phyloP scores from a whole-genome alignment of 192 early-diverging fungal species.

The Polychytrium aggregatum region DNA sequence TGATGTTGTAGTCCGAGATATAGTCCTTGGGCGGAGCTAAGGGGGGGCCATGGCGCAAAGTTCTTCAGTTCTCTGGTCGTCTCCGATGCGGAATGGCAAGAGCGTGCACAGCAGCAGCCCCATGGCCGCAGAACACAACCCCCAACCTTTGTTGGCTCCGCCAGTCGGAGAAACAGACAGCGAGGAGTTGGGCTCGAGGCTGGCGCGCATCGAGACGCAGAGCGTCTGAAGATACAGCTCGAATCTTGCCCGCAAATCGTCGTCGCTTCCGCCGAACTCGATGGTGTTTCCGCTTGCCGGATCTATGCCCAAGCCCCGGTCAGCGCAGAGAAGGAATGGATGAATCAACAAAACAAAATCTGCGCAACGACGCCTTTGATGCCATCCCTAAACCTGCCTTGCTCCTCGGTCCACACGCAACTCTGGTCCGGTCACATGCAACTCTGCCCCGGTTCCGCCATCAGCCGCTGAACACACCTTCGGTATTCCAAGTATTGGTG shows the following conservation, averaged over 20 bases:
- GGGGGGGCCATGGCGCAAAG: not conserved
- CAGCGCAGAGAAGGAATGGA: too few species aligned
- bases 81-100: not conserved
- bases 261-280: slow-evolving; percentile 63
- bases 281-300: too few species aligned
- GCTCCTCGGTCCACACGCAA: slow-evolving; percentile 2
- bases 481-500: not conserved
- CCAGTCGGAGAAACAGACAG: slow-evolving; percentile 9
- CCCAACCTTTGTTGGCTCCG: not conserved
- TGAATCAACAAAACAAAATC: slow-evolving; percentile 35
- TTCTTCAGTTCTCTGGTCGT: slow-evolving; percentile 10
- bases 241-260: slow-evolving; percentile 62
- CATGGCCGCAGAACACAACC: too few species aligned
- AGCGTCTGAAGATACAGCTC: slow-evolving; percentile 61
- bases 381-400: too few species aligned
- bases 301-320: too few species aligned
- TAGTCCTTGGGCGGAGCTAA: slow-evolving; percentile 34
- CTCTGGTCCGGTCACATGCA: slow-evolving; percentile 43
- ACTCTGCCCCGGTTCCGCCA: too few species aligned
- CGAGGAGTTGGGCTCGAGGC: slow-evolving; percentile 15
- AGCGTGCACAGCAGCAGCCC: not conserved
- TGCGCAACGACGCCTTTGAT: slow-evolving; percentile 3
- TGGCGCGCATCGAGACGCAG: slow-evolving; percentile 52
- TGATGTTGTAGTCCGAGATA: slow-evolving; percentile 48
- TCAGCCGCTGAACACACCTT: not conserved